phyloP scores from a whole-genome alignment of 306 rosid genomes.

The Ormosia semicastrata region DNA sequence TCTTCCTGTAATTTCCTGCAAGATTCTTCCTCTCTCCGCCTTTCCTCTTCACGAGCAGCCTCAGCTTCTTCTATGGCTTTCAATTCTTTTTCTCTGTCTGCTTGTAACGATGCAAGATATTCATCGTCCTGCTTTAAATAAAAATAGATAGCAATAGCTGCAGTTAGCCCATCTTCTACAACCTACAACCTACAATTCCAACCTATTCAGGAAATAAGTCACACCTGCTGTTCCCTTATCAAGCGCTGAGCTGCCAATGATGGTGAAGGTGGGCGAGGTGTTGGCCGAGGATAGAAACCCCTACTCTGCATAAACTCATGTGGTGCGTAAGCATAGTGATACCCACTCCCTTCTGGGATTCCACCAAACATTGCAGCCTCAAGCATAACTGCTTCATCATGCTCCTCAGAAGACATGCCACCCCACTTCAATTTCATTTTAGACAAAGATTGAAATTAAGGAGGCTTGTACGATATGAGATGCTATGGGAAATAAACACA shows the following conservation, averaged over 20 bases:
- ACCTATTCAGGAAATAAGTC: constrained; percentile 12
- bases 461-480: constrained; percentile 5
- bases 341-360: constrained; percentile 74
- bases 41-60: constrained; percentile 83
- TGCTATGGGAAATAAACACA: neutral
- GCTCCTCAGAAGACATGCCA: constrained; percentile 89
- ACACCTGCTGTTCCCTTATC: constrained; percentile 96
- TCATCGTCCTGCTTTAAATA: constrained; percentile 85
- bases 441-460: constrained; percentile 13
- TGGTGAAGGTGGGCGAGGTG: constrained; percentile 85
- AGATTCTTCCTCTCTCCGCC: constrained; percentile 70
- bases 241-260: constrained; percentile 78
- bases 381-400: constrained; percentile 94
- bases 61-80: constrained; percentile 75
- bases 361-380: constrained; percentile 99
- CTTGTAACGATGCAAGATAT: constrained; percentile 85
- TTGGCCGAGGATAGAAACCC: constrained; percentile 40
- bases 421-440: constrained; percentile 74
- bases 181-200: constrained; percentile 11
- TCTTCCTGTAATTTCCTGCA: constrained; percentile 73
- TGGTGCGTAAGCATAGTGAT: constrained; percentile 64
- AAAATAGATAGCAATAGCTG: neutral
- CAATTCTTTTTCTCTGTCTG: constrained; percentile 86
- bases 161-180: constrained; percentile 2
- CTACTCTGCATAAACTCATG: constrained; percentile 57